phyloP scores from a whole-genome alignment of 2,329 filamentous ascomycete genomes.

The Aspergillus sp. region DNA sequence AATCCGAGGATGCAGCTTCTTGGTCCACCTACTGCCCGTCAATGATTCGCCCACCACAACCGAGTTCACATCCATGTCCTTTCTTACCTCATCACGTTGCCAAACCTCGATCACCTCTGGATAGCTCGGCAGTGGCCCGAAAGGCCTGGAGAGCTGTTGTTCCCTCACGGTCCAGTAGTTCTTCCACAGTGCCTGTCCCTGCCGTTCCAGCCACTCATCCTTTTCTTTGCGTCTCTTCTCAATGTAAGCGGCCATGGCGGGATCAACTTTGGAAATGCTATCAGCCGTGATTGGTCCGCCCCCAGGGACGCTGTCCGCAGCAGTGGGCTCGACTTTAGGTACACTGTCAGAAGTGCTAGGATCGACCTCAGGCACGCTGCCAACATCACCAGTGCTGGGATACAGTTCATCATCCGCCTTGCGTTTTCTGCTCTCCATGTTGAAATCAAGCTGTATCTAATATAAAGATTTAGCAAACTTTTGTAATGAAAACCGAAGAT shows the following conservation, averaged over 20 bases:
- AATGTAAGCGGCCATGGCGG: background rate
- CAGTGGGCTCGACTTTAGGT: too few relatives aligned
- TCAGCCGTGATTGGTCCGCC: background rate
- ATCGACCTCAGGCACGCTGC: too few relatives aligned
- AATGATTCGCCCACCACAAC: background rate
- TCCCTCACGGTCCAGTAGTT: conserved; percentile 13
- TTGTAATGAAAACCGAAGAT: background rate
- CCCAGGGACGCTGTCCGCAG: too few relatives aligned
- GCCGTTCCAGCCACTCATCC: background rate
- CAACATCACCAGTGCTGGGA: too few relatives aligned
- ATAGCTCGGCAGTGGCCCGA: background rate
- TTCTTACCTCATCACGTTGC: conserved; percentile 5
- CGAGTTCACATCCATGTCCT: too few relatives aligned
- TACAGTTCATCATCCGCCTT: background rate
- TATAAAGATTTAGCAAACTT: background rate
- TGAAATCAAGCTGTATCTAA: background rate
- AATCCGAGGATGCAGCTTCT: background rate
- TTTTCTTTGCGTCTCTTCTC: background rate
- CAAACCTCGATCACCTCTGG: background rate
- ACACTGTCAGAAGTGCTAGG: background rate
- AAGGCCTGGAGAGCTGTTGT: conserved; percentile 9
- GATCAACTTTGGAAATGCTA: background rate
- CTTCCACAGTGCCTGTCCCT: conserved; percentile 1
- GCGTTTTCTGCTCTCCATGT: conserved; percentile 1
- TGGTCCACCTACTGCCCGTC: background rate